Conservation (phyloP, 192 early-diverging fungal species). For the Spinellus fusiger region DNA sequence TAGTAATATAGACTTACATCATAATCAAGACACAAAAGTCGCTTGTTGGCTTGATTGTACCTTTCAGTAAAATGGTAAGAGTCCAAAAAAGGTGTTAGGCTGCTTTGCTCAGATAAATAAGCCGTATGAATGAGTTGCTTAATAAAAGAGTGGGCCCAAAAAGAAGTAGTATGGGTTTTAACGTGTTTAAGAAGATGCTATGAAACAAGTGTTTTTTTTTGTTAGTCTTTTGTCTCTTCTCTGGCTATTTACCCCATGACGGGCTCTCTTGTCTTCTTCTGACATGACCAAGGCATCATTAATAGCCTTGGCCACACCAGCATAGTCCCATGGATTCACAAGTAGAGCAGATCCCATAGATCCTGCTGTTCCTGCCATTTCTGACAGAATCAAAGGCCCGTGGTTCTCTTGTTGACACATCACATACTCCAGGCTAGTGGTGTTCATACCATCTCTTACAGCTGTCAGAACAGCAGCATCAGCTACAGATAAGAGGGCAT, state of each 20-base stretch:
- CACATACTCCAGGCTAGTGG: constrained; percentile 87
- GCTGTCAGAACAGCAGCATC: constrained; percentile 89
- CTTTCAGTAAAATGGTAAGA: constrained; percentile 47
- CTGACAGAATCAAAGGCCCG: constrained; percentile 86
- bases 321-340: constrained; percentile 87
- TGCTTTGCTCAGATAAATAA: constrained; percentile 48
- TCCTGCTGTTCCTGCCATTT: constrained; percentile 95
- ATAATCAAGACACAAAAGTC: constrained; percentile 93
- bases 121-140: constrained; percentile 53
- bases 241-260: constrained; percentile 50
- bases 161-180: constrained; percentile 74
- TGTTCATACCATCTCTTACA: constrained; percentile 97
- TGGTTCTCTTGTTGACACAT: constrained; percentile 89
- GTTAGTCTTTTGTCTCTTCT: neutral
- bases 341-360: constrained; percentile 73
- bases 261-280: constrained; percentile 54
- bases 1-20: constrained; percentile 49
- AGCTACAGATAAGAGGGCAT: constrained; percentile 86
- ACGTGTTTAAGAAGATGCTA: constrained; percentile 72
- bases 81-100: constrained; percentile 40
- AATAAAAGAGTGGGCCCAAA: constrained; percentile 86
- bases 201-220: neutral
- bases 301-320: constrained; percentile 72
- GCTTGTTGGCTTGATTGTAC: constrained; percentile 58
- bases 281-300: constrained; percentile 65